Evolutionary conservation across 2,329 filamentous ascomycete species (phyloP).

Genomic region (Aurifilum marmelostoma): DNA sequence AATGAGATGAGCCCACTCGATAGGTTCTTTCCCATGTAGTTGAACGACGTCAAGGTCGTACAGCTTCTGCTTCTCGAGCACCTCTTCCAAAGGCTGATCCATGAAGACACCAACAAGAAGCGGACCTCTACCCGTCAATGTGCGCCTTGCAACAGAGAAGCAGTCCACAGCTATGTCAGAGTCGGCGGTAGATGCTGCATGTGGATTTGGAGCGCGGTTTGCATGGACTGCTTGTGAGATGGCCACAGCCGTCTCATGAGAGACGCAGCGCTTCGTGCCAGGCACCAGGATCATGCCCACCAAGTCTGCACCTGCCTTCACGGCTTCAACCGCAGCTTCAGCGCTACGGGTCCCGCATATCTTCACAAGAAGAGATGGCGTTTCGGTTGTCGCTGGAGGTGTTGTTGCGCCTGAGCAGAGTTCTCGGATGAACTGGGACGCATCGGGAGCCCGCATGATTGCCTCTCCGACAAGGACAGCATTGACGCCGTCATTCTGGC

Average conservation of each 20-base stretch:
- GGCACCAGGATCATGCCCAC: constrained; percentile 91
- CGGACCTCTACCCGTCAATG: constrained; percentile 61
- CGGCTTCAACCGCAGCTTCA: constrained; percentile 78
- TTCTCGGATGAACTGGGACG: constrained; percentile 78
- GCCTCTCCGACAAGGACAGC: constrained; percentile 94
- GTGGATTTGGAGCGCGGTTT: constrained; percentile 25
- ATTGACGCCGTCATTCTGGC: constrained; percentile 86
- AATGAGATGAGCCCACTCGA: constrained; percentile 89
- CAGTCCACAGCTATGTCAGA: constrained; percentile 62
- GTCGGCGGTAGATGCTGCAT: constrained; percentile 20
- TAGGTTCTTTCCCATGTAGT: constrained; percentile 86
- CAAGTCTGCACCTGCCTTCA: constrained; percentile 86
- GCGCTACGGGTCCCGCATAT: constrained; percentile 89
- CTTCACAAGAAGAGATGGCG: constrained; percentile 73
- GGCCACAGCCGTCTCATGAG: constrained; percentile 73
- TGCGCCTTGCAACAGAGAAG: constrained; percentile 50
- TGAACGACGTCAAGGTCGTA: constrained; percentile 88
- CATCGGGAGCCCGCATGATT: constrained; percentile 88
- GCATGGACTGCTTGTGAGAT: constrained; percentile 80
- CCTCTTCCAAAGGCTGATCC: constrained; percentile 82
- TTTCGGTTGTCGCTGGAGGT: constrained; percentile 39
- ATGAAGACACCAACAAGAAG: constrained; percentile 93
- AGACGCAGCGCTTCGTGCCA: constrained; percentile 77
- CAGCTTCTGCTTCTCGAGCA: constrained; percentile 75
- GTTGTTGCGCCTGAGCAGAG: constrained; percentile 67